Conservation (phyloP, 2,329 filamentous ascomycete species). For the Raffaelea arxii region DNA sequence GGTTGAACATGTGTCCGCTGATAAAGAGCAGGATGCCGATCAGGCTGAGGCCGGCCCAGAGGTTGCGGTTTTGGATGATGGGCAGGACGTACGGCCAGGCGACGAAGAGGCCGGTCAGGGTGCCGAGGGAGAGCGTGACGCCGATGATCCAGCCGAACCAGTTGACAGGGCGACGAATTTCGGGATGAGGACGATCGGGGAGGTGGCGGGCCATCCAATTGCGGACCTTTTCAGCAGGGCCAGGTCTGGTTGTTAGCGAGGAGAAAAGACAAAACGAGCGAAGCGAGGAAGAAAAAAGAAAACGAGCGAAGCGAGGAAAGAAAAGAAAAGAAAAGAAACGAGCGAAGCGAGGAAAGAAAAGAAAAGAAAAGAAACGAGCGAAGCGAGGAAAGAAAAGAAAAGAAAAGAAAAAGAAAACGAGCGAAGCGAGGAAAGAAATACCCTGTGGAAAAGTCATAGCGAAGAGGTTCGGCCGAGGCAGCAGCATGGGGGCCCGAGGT, state of each 20-base stretch:
- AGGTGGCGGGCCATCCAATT: slow-evolving; percentile 71
- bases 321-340: too few species aligned
- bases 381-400: too few species aligned
- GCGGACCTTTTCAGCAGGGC: slow-evolving; percentile 68
- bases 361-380: too few species aligned
- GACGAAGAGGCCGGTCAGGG: slow-evolving; percentile 58
- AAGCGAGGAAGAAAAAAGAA: too few species aligned
- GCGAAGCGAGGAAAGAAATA: slow-evolving; percentile 40
- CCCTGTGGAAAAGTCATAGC: slow-evolving; percentile 81
- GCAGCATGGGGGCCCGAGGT: slow-evolving; percentile 74
- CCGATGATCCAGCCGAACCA: slow-evolving; percentile 64
- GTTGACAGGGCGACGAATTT: slow-evolving; percentile 78
- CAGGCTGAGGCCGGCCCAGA: slow-evolving; percentile 86
- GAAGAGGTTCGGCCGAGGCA: slow-evolving; percentile 55
- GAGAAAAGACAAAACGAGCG: too few species aligned
- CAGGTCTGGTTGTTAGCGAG: too few species aligned
- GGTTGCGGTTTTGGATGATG: slow-evolving; percentile 76
- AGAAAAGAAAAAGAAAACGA: not conserved
- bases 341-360: too few species aligned
- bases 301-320: too few species aligned
- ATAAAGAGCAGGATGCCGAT: slow-evolving; percentile 88
- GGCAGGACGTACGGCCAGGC: slow-evolving; percentile 72
- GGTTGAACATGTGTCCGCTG: slow-evolving; percentile 98
- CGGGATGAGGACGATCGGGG: slow-evolving; percentile 65
- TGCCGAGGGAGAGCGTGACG: slow-evolving; percentile 59